Percentiles rank a stretch among this genome's conserved stretches.
phyloP scores from a whole-genome alignment of 2,329 filamentous ascomycete species.

The Verticillium dahliae region DNA sequence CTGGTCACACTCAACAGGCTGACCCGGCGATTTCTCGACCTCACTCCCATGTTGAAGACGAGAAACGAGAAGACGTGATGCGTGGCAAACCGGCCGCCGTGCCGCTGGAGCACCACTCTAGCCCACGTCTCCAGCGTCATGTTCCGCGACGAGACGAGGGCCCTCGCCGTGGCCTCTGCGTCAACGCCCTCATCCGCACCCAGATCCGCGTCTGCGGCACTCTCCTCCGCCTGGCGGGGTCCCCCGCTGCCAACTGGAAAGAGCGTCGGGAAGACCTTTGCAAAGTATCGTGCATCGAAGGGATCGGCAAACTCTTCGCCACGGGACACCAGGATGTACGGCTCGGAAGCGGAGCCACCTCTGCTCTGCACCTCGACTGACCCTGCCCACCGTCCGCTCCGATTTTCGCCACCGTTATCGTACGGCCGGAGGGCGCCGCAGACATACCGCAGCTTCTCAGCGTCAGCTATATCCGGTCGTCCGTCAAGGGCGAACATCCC shows the following conservation, averaged over 20 bases:
- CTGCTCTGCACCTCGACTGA: neutral
- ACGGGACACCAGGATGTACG: neutral
- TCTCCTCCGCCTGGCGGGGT: neutral
- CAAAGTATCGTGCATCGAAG: neutral
- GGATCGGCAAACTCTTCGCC: neutral
- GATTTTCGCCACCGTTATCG: neutral
- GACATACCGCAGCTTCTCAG: conserved; percentile 2
- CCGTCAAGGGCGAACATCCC: conserved; percentile 4
- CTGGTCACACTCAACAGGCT: neutral
- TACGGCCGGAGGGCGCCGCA: neutral
- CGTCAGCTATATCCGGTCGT: conserved; percentile 2
- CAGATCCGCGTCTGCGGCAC: neutral
- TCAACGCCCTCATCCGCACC: neutral
- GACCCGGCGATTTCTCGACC: neutral
- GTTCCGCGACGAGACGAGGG: neutral
- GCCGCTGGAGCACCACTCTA: neutral
- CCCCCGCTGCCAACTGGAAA: neutral
- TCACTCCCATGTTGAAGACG: neutral
- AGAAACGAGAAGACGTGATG: neutral
- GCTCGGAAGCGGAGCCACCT: no score
- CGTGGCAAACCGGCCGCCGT: neutral
- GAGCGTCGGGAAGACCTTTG: neutral
- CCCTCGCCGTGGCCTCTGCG: no score
- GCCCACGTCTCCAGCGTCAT: neutral
- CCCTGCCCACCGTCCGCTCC: neutral